Percentiles rank a stretch among this genome's conserved stretches.
Evolutionary conservation across 2,329 filamentous ascomycete genomes (phyloP).

Genomic region (Claviceps fusiformis): DNA sequence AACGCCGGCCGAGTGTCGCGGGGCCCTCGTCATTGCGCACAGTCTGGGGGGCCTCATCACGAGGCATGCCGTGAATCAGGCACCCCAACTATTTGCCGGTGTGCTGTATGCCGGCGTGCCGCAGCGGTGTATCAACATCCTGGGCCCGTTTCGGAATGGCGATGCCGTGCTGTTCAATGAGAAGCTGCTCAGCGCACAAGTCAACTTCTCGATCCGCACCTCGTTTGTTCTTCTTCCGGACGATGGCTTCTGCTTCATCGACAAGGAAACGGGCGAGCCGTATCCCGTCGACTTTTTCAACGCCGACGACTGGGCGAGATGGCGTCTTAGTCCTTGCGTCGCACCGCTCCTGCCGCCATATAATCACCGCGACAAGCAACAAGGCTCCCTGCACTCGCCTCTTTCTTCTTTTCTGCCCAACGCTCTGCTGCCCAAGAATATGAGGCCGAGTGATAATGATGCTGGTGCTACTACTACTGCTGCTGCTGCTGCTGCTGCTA

Average conservation of each 20-base stretch:
- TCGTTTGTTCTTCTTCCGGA: conserved; percentile 77
- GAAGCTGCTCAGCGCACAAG: conserved; percentile 77
- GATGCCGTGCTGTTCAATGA: conserved; percentile 84
- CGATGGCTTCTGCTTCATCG: conserved; percentile 75
- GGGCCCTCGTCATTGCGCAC: conserved; percentile 74
- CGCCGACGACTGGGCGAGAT: conserved; percentile 63
- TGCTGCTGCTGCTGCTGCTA: background rate
- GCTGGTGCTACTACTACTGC: too few relatives aligned
- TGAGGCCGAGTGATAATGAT: background rate
- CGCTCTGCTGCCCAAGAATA: conserved; percentile 19
- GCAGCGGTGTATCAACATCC: conserved; percentile 77
- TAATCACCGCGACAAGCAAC: conserved; percentile 21
- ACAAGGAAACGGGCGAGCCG: conserved; percentile 65
- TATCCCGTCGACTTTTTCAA: conserved; percentile 80
- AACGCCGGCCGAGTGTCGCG: conserved; percentile 38
- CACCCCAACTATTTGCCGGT: conserved; percentile 73
- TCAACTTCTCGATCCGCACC: conserved; percentile 84
- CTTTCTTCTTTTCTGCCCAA: conserved; percentile 35
- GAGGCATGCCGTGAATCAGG: conserved; percentile 72
- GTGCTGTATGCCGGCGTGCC: conserved; percentile 78
- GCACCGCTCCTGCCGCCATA: conserved; percentile 49
- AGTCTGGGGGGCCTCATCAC: conserved; percentile 80
- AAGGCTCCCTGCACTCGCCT: conserved; percentile 20
- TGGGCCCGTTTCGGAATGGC: conserved; percentile 81
- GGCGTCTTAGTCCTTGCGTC: conserved; percentile 66